Percentiles rank a stretch among this genome's conserved stretches.
Evolutionary conservation across 768 basidiomycete genomes (phyloP).

Genomic region (Mycena galericulata): DNA sequence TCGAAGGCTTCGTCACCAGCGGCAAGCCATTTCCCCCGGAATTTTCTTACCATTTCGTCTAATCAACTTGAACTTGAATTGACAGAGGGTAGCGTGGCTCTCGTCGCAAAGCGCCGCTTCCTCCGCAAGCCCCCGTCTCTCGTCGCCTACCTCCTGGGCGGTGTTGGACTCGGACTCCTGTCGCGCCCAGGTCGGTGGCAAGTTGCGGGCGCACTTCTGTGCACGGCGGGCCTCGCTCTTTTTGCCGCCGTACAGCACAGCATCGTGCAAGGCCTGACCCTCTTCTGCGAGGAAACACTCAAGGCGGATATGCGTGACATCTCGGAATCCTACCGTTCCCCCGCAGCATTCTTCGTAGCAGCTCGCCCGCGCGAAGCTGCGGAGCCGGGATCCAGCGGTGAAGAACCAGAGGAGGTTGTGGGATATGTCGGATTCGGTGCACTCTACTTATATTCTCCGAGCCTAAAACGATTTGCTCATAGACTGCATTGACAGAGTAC

Average conservation of each 20-base stretch:
- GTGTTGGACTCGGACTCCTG: neutral
- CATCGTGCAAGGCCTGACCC: neutral
- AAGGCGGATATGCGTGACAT: neutral
- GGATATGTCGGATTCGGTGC: neutral
- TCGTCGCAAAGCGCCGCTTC: neutral
- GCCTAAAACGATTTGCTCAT: neutral
- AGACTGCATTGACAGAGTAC: neutral
- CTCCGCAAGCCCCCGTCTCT: neutral
- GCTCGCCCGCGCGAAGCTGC: neutral
- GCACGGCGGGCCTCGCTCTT: neutral
- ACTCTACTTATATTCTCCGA: neutral
- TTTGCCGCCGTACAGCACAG: neutral
- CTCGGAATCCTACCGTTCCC: neutral
- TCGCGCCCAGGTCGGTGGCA: neutral
- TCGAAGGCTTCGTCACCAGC: slow-evolving; percentile 19
- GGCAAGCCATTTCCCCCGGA: neutral
- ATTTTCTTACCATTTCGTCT: neutral
- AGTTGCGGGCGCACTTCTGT: neutral
- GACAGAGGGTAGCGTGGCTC: slow-evolving; percentile 10
- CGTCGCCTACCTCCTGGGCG: slow-evolving; percentile 9
- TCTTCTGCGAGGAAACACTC: neutral
- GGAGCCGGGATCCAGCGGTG: neutral
- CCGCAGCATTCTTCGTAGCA: neutral
- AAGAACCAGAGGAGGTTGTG: neutral
- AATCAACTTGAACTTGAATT: neutral